These are phyloP conservation scores for Plasmodium inui DNA, from an alignment of 169 alveolate genomes.

Conservation along the genomic window DNA sequence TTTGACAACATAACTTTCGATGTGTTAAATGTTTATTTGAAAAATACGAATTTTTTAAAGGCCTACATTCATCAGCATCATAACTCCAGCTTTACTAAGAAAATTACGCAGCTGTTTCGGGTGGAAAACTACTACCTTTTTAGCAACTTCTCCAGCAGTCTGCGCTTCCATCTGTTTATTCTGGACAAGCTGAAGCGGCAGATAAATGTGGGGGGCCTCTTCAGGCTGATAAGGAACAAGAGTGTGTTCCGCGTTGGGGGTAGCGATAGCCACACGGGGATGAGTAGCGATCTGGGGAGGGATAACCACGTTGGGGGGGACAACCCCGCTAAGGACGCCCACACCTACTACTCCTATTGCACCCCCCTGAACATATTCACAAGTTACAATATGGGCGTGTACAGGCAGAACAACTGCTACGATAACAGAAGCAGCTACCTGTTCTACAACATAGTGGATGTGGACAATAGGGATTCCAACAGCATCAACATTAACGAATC, in stretches of 20 bases:
- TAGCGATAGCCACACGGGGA: neutral
- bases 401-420: slow-evolving; percentile 56
- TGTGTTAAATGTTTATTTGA: slow-evolving; percentile 61
- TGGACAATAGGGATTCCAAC: slow-evolving; percentile 35
- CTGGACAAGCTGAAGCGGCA: slow-evolving; percentile 55
- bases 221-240: slow-evolving; percentile 52
- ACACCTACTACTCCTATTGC: slow-evolving; percentile 51
- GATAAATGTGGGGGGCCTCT: slow-evolving; percentile 34
- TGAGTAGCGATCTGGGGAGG: neutral
- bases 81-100: slow-evolving; percentile 38
- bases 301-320: neutral
- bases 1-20: slow-evolving; percentile 72
- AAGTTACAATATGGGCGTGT: slow-evolving; percentile 72
- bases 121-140: slow-evolving; percentile 66
- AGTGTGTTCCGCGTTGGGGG: slow-evolving; percentile 16
- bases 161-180: slow-evolving; percentile 62
- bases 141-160: slow-evolving; percentile 43
- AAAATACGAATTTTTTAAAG: slow-evolving; percentile 58
- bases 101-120: slow-evolving; percentile 49
- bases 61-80: slow-evolving; percentile 73
- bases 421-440: slow-evolving; percentile 59
- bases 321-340: neutral
- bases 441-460: slow-evolving; percentile 67
- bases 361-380: slow-evolving; percentile 74
- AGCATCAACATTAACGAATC: slow-evolving; percentile 62